Base-by-base conservation (phyloP, 768 basidiomycete genomes). In the Agrocybe pediades region DNA sequence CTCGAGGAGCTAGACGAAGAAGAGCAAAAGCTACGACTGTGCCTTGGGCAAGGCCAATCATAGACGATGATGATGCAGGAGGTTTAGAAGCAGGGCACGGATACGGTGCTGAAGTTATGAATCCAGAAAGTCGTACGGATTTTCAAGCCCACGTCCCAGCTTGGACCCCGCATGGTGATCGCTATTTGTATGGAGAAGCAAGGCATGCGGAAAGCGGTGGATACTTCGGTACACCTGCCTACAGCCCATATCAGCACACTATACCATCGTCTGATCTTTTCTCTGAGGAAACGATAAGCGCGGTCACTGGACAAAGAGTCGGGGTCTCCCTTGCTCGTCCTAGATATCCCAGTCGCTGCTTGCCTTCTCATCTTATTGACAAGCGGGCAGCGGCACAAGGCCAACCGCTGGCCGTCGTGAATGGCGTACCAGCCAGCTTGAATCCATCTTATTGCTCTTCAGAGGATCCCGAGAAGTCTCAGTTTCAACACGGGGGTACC, bases 121-220 rank as follows among this genome's bases (percentile, higher is more conserved):
- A 60, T 46, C 53, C 65, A 16, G 59, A 62, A 48, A 72, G 64
- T 46, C 61, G 64, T 33, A 59, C 62, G 44, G 62, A 61, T 50
- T 51, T 65, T n/a, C n/a, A n/a, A 40, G 62, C 62, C 15, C 60
- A 66, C 42, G 57, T 59, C n/a, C 65, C 68, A 42, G 54, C 65
- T 27, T 73, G 70, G 73, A 68, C 71, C 27, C 71, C 70, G 51
- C 62, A 67, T 21, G 70, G 74, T 2, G 77, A 76, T 61, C 71
- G 75, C 46, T 74, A 76, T 49, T 73, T 75, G n/a, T n/a, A n/a
- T 9, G 75, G 75, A 13, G 74, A 76, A 59, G 73, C 74, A 17
- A 76, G 65, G 55, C 68, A 72, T 41, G 63, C 68, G 2, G 61
- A 60, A 23, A 65, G 62, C 52, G n/a, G 11, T 36, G n/a, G n/a